Percentiles rank a stretch among this genome's conserved stretches.
phyloP scores from a whole-genome alignment of 164 flowering plant genomes.

The Vitis cinerea region DNA sequence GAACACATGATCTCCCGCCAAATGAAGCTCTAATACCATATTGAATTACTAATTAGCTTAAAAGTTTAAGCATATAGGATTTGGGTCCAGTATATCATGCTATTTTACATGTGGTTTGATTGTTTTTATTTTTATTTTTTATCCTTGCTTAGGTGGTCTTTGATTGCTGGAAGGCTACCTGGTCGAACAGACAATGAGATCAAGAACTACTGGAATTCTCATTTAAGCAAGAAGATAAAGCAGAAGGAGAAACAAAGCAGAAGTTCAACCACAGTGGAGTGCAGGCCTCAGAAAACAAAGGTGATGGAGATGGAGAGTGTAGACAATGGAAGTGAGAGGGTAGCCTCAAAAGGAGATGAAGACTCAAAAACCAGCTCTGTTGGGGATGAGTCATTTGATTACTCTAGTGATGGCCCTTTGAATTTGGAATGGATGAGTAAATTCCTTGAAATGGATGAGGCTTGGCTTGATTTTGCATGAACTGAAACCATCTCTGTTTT shows the following conservation, averaged over 20 bases:
- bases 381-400: slow-evolving; percentile 15
- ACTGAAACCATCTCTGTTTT: neutral
- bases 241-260: slow-evolving; percentile 10
- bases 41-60: too few relatives aligned
- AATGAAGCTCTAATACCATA: too few relatives aligned
- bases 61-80: too few relatives aligned
- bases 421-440: slow-evolving; percentile 27
- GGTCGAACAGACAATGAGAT: slow-evolving; percentile 37
- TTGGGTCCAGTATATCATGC: too few relatives aligned
- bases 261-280: neutral
- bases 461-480: slow-evolving; percentile 15
- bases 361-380: slow-evolving; percentile 1
- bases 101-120: too few relatives aligned
- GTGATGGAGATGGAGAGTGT: neutral
- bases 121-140: neutral
- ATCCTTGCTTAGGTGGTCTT: slow-evolving; percentile 31
- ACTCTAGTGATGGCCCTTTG: slow-evolving; percentile 19
- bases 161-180: slow-evolving; percentile 38
- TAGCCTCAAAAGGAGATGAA: neutral
- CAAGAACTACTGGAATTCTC: slow-evolving; percentile 43
- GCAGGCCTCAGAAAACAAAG: neutral
- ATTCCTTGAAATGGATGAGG: slow-evolving; percentile 24
- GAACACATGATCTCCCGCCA: too few relatives aligned
- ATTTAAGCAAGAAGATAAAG: slow-evolving; percentile 27
- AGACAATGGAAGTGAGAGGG: neutral